Conservation (phyloP, 306 rosid species). For the Dalbergia cochinchinensis region DNA sequence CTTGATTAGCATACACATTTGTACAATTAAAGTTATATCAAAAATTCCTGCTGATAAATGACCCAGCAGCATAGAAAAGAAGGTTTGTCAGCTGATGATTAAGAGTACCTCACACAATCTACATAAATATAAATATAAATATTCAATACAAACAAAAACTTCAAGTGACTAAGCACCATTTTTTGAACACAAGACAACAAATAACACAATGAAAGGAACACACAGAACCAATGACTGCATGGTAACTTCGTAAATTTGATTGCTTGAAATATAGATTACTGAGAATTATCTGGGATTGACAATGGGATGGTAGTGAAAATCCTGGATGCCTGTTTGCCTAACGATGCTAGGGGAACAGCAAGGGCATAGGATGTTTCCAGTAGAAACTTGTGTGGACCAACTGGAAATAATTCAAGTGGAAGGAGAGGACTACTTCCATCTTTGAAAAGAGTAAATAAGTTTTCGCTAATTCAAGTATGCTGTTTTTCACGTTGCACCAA, state of each 20-base stretch:
- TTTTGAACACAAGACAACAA: not conserved
- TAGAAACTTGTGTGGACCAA: not conserved
- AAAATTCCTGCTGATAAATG: not conserved
- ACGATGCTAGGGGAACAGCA: not conserved
- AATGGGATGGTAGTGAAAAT: no score
- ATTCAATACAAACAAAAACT: not conserved
- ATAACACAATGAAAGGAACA: not conserved
- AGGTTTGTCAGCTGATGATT: no score
- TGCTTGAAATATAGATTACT: no score
- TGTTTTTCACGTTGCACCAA: not conserved
- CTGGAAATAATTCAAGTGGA: not conserved
- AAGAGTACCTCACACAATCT: not conserved
- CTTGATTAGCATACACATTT: not conserved
- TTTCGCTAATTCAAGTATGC: not conserved
- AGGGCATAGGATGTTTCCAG: not conserved
- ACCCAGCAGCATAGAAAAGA: no score
- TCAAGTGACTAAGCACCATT: not conserved
- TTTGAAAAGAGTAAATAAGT: slow-evolving; percentile 7
- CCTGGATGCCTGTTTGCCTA: not conserved
- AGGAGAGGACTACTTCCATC: not conserved
- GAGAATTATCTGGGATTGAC: no score
- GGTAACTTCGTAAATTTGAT: no score
- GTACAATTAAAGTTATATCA: not conserved
- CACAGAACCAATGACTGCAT: not conserved
- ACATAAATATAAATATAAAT: not conserved